These are phyloP conservation scores for Magnaporthiopsis incrustans DNA, from an alignment of 2,329 filamentous ascomycete species.

Conservation along the genomic window DNA sequence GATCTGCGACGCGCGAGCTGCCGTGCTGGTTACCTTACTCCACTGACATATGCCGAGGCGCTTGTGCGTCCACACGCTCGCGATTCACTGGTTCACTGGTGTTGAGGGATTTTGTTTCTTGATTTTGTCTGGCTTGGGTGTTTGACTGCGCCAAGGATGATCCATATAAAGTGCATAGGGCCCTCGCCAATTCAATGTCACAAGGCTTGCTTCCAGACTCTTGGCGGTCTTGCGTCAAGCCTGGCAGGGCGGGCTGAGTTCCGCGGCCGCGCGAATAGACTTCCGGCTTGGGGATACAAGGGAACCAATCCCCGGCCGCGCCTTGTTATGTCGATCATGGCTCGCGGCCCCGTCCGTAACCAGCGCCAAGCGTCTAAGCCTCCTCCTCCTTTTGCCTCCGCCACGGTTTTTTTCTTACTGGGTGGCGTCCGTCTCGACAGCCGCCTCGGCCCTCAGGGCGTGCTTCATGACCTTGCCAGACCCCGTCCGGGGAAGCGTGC, in stretches of 20 bases:
- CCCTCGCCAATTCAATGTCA: no score
- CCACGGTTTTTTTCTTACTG: background rate
- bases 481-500: constrained; percentile 8
- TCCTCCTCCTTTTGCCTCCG: background rate
- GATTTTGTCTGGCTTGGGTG: background rate
- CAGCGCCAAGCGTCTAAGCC: background rate
- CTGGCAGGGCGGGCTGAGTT: background rate
- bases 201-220: background rate
- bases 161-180: background rate
- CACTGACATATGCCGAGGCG: background rate
- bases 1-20: background rate
- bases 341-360: no score
- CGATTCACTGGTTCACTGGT: background rate
- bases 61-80: background rate
- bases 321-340: no score
- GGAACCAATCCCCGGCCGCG: no score
- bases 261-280: background rate
- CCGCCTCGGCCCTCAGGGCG: constrained; percentile 3
- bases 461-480: constrained; percentile 12
- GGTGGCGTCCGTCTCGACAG: background rate
- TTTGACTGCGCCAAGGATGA: background rate
- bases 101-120: background rate
- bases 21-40: no score
- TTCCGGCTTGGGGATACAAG: background rate
- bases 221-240: background rate